Conservation (phyloP, 768 basidiomycete species). For the Trametes maxima region DNA sequence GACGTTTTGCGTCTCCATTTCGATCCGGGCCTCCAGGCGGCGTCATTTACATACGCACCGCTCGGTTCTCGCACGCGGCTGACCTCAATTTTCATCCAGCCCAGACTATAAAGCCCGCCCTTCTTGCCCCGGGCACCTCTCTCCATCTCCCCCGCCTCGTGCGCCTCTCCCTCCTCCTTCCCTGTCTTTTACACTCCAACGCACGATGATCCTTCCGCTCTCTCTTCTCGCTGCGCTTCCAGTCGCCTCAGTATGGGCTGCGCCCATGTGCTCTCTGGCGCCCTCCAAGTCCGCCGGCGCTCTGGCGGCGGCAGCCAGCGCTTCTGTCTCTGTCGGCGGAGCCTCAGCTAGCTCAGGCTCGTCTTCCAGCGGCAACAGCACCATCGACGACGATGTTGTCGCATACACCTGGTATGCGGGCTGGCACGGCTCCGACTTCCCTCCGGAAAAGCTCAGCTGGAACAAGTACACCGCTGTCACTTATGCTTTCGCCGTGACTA, state of each 20-base stretch:
- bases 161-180: constrained; percentile 1
- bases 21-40: not conserved
- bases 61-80: not conserved
- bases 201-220: constrained; percentile 23
- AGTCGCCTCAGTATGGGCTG: constrained; percentile 31
- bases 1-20: not conserved
- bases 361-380: constrained; percentile 10
- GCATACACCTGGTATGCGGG: constrained; percentile 62
- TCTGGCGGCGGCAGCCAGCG: constrained; percentile 8
- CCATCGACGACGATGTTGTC: constrained; percentile 21
- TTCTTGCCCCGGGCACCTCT: not conserved
- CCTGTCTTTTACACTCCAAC: constrained; percentile 17
- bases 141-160: constrained; percentile 6
- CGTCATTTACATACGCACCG: not conserved
- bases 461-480: constrained; percentile 64
- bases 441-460: constrained; percentile 63
- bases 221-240: constrained; percentile 26
- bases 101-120: constrained; percentile 9
- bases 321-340: constrained; percentile 5
- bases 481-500: constrained; percentile 63
- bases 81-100: constrained; percentile 5
- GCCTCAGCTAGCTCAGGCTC: constrained; percentile 11
- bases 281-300: constrained; percentile 14
- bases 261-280: constrained; percentile 31
- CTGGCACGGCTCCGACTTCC: constrained; percentile 59